phyloP scores from a whole-genome alignment of 192 early-diverging fungal species.

The Phycomyces blakesleeanus region DNA sequence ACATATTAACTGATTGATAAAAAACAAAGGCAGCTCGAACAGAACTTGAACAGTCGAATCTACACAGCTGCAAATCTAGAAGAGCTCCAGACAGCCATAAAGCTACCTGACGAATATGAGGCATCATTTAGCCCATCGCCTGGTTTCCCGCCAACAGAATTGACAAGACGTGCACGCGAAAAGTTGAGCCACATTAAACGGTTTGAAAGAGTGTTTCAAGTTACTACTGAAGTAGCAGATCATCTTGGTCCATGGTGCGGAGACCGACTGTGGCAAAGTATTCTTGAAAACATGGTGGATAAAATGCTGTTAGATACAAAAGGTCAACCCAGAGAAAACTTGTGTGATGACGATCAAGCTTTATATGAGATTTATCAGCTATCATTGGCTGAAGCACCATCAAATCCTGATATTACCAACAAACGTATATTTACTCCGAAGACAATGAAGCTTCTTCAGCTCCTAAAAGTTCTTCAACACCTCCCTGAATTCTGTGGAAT shows the following conservation, averaged over 20 bases:
- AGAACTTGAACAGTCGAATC: conserved; percentile 49
- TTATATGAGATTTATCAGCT: conserved; percentile 5
- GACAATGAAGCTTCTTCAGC: conserved; percentile 59
- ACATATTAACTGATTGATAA: background rate
- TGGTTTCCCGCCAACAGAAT: conserved; percentile 36
- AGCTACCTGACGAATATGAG: conserved; percentile 40
- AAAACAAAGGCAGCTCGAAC: conserved; percentile 50
- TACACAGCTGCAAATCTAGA: conserved; percentile 50
- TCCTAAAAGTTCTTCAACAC: conserved; percentile 50
- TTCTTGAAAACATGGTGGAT: conserved; percentile 37
- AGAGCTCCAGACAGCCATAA: conserved; percentile 29
- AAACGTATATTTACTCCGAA: conserved; percentile 59
- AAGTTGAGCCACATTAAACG: conserved; percentile 32
- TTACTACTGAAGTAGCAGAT: conserved; percentile 38
- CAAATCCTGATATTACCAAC: conserved; percentile 30
- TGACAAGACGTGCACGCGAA: conserved; percentile 37
- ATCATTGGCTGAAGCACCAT: conserved; percentile 12
- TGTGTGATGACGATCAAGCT: conserved; percentile 17
- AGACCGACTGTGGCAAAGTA: conserved; percentile 62
- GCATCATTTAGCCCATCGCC: conserved; percentile 51
- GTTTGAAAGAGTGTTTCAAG: conserved; percentile 40
- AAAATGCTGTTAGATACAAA: background rate
- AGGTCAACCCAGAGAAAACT: background rate
- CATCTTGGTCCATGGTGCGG: conserved; percentile 78
- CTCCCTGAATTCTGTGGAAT: conserved; percentile 75